Evolutionary conservation across 257 asterid species (phyloP), one percentile per base, ranked within the genome.

Genomic region (Solanum gandarillasii): DNA sequence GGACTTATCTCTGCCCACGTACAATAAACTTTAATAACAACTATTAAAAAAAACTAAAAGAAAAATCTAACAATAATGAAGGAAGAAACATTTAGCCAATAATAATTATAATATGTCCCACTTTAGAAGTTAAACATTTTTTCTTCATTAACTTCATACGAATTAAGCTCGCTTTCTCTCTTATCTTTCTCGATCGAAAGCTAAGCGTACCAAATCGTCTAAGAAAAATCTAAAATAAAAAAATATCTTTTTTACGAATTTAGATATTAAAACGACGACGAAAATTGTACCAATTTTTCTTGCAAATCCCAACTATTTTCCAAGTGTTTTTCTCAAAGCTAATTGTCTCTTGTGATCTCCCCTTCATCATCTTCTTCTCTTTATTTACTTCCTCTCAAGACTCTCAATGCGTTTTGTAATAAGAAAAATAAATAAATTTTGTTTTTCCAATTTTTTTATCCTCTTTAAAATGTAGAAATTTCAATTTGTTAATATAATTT

Each of bases 231-330:
- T 58, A 21, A 58, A 20, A 2, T 16, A 55, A 20, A 20, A 55
- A 7, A 20, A 7, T 2, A 55, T 1, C 9, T 20, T 20, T 55
- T 43, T 20, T 20, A 13, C 5, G 0, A 41, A 48, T 25, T 83
- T 32, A 87, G 23, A 87, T 38, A 25, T 82, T 83, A 7, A 87
- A 74, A 32, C 86, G 87, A 27, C 78, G 83, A 39, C 89, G 89
- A 9, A 87, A 83, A 10, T 82, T 82, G 14, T 87, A 87, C 89
- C 89, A 87, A 18, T 14, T 72, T 87, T 58, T 87, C 83, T 87
- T 87, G 87, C 76, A 65, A 67, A 87, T 38, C 14, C 89, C 89
- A 74, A 87, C 67, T 2, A 87, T 7, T 73, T 81, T 87, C 89
- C 89, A 87, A n/a, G 89, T 62, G n/a, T 43, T 41, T 73, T 31